Conservation (phyloP, 495 filamentous ascomycete species). For the Saxophila tyrrhenica region DNA sequence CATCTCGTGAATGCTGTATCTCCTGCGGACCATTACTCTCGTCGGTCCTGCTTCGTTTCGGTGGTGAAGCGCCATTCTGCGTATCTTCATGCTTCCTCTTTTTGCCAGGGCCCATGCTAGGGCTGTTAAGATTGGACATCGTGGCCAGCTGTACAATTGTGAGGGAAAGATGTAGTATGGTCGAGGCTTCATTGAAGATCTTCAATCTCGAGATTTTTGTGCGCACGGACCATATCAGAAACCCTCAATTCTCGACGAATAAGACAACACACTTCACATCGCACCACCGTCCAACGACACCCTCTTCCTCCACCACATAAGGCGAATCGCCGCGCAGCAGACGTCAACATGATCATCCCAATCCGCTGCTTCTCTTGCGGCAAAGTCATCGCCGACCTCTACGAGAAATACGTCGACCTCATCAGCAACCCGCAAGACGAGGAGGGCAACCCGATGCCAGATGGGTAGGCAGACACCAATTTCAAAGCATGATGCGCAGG, state of each 20-base stretch:
- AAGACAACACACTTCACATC: no score
- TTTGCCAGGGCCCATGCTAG: neutral
- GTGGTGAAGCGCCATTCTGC: neutral
- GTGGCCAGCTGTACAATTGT: neutral
- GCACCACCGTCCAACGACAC: no score
- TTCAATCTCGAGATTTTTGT: no score
- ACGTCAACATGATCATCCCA: slow-evolving; percentile 97
- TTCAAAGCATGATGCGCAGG: neutral
- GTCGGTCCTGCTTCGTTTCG: no score
- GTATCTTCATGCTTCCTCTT: neutral
- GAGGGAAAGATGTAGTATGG: neutral
- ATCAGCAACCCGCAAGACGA: slow-evolving; percentile 48
- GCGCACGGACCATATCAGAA: no score
- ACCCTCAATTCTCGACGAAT: no score
- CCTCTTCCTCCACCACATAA: no score
- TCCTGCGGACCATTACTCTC: no score
- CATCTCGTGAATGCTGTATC: no score
- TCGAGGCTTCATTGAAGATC: no score
- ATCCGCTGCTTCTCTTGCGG: slow-evolving; percentile 98
- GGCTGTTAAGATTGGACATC: neutral
- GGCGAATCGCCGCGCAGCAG: no score
- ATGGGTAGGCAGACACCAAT: slow-evolving; percentile 50
- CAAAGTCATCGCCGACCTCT: slow-evolving; percentile 96
- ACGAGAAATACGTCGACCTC: slow-evolving; percentile 83
- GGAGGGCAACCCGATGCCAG: slow-evolving; percentile 39